Conservation (phyloP, 345 rosid species). For the Citrus glauca region DNA sequence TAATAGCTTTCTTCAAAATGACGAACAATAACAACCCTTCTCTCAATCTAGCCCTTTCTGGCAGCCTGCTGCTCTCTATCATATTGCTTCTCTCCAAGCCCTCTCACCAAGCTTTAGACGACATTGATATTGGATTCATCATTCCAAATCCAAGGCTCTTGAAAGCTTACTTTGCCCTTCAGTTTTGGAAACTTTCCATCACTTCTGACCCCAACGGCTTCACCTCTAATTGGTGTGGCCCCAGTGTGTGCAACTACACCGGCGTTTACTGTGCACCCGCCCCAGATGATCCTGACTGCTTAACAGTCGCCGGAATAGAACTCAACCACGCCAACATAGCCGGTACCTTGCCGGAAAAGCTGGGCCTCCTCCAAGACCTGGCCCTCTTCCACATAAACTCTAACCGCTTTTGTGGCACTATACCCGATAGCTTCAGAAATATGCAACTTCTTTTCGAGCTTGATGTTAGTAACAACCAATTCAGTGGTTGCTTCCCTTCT, state of each 20-base stretch:
- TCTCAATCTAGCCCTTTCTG: constrained; percentile 14
- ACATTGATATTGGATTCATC: neutral
- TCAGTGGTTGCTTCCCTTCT: constrained; percentile 59
- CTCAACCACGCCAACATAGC: constrained; percentile 71
- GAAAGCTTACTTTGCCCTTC: constrained; percentile 64
- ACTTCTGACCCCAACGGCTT: constrained; percentile 63
- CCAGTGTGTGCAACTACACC: constrained; percentile 79
- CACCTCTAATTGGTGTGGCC: constrained; percentile 73
- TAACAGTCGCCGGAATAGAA: constrained; percentile 88
- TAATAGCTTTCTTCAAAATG: too few species aligned
- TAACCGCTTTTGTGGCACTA: constrained; percentile 61
- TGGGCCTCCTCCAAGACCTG: constrained; percentile 72
- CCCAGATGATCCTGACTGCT: constrained; percentile 40
- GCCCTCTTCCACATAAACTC: constrained; percentile 79
- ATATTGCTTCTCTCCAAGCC: constrained; percentile 16
- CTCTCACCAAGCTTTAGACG: constrained; percentile 12
- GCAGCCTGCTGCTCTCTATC: constrained; percentile 1
- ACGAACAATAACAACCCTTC: constrained; percentile 19
- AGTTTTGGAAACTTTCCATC: constrained; percentile 68
- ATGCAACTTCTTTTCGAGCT: constrained; percentile 59
- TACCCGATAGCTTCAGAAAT: constrained; percentile 44
- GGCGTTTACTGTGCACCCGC: constrained; percentile 83
- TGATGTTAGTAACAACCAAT: constrained; percentile 75
- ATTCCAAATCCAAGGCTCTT: constrained; percentile 60
- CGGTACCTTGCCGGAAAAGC: constrained; percentile 61